Base-by-base conservation (phyloP, 2,329 filamentous ascomycete species). In the Fusarium sp. region DNA sequence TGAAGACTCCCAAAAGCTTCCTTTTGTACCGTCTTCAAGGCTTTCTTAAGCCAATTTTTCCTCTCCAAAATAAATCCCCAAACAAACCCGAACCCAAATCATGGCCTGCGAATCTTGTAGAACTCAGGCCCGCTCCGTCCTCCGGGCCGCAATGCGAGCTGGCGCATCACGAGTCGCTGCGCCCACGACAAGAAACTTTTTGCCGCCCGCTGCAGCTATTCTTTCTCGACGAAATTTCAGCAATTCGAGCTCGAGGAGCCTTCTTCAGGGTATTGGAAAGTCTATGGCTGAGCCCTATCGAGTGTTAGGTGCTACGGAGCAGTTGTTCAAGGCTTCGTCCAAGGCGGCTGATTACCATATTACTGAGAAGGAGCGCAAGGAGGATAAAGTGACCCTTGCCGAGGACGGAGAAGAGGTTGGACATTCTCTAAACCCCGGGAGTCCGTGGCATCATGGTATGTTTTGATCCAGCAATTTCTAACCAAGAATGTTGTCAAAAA, bases 371-470 rank as follows among this genome's bases (percentile, higher is more conserved):
- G 83, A 87, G 52, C 84, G 91, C 71, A 90, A 90, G 72, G 88
- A 89, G 6, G 89, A 86, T 1, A 85, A 88, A 49, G 87, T 96
- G 55, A 87, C 89, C 28, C 91, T 89, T 78, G 91, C 92, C 4
- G 88, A 88, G 55, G 89, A 91, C 31, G 94, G 93, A 11, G 92
- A 97, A 78, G 93, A 98, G 79, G 79, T 98, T 50, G 94, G 95
- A 18, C 64, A 71, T 6, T 73, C 80, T 16, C 54, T 78, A 9
- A 74, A 76, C 44, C 58, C 74, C 7, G 69, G 73, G 6, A 79
- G 76, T 7, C 77, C 78, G 37, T 98, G 95, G 95, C 93, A 97
- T 79, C 84, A 90, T 75, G 89, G 93, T 96, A 83, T 58, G 86
- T 80, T 44, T 23, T 6, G 26, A 16, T 5, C 13, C 19, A 7